Evolutionary conservation across 2,329 filamentous ascomycete species (phyloP), one percentile per base, ranked within the genome.

Genomic region (Sporothrix pseudoabietina): DNA sequence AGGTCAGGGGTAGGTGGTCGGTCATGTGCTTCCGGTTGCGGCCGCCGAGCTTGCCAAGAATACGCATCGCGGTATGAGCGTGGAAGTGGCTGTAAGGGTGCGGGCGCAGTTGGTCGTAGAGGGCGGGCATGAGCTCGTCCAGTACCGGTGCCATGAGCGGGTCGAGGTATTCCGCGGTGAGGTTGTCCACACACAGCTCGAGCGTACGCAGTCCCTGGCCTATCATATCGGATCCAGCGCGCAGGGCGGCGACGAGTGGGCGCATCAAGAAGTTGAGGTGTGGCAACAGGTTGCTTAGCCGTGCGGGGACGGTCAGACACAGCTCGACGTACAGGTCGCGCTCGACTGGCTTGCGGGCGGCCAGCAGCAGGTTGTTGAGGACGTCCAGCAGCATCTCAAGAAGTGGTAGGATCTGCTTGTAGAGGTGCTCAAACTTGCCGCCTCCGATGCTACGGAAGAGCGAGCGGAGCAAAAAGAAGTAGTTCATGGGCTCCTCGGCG

Each of bases 71-170:
- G 0, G 96, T 98, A 80, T 99, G 96, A 0, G 97, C 93, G 79
- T 98, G 95, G 81, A 98, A 97, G 81, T 99, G 97, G 78, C 92
- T 97, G 81, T 99, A 97, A 0, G 96, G 96, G 75, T 94, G 91
- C 8, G 96, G 97, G 78, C 92, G 92, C 57, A 99, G 87, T 80
- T 99, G 97, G 76, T 98, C 94, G 87, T 97, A 99, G 0, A 99
- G 86, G 0, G 95, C 95, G 65, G 94, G 96, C 96, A 99, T 99
- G 61, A 99, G 86, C 79, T 99, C 96, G 78, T 99, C 95, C 81
- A 99, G 98, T 35, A 98, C 97, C 0, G 96, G 97, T 1, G 95
- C 94, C 95, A 99, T 99, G 78, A 99, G 98, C 0, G 96, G 97
- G 78, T 99, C 96, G 16, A 99, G 85, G 79, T 99, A 99, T 79